Base-by-base conservation (phyloP, 768 basidiomycete species). In the Boletus insuetus region DNA sequence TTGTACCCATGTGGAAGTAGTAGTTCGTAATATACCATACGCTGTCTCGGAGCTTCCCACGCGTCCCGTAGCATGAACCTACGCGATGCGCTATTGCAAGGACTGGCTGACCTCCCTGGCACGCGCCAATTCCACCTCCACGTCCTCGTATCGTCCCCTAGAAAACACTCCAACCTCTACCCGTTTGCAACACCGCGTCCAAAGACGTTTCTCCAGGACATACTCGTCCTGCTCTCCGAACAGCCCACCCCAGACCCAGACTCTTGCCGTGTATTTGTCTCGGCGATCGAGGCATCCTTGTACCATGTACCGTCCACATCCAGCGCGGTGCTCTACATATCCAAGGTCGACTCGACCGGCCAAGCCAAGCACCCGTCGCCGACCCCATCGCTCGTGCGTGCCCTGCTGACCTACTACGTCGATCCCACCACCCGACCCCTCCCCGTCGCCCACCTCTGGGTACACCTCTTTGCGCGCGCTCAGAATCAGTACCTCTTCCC, bases 401-500 rank as follows among this genome's bases (percentile, higher is more conserved):
- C 86, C 0, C 78, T 97, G 53, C 59, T 98, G 14, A 53, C 60
- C 19, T 91, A 73, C 72, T 89, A 89, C 64, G 77, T 80, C 34
- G 78, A 85, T 53, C 84, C 84, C 0, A 54, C 60, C n/a, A 87
- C 85, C 48, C 75, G 89, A 26, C 87, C 89, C 14, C 62, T 85
- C 40, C 61, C 75, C 2, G 80, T 79, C 4, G 73, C 74, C 11
- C 76, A 85, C 52, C 63, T 94, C 12, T 89, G 89, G 81, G 77
- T 97, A 22, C 92, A 96, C 61, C 75, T 98, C 17, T 98, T 96
- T 67, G 96, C 96, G 9, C 80, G 94, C 17, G 85, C 91, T 3
- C 95, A 98, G 72, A 76, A 73, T 35, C 95, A 98, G 70, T 99
- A 98, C 68, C 78, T 99, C 47, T 99, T 98, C 71, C 89, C 95